Percentiles rank a stretch among this genome's conserved stretches.
Conservation (phyloP, 2,329 filamentous ascomycete genomes). For the Colletotrichum sidae region DNA sequence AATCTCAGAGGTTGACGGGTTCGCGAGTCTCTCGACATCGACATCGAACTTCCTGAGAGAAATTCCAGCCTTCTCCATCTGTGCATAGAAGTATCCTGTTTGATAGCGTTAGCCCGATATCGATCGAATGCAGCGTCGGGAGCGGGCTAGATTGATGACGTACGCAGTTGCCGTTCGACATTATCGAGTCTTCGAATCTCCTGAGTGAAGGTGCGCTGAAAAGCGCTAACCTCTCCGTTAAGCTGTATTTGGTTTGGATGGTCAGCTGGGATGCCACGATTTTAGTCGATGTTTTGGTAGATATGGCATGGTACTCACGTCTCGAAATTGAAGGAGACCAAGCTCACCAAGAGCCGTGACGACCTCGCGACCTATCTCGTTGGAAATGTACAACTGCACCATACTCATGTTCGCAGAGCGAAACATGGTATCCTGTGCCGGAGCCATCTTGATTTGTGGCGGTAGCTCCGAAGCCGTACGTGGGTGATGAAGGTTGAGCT, state of each 20-base stretch:
- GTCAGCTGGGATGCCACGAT: slow-evolving; percentile 38
- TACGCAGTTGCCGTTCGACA: slow-evolving; percentile 96
- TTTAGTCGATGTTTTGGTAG: slow-evolving; percentile 31
- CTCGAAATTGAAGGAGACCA: slow-evolving; percentile 95
- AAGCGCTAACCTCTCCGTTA: slow-evolving; percentile 91
- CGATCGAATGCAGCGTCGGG: neutral
- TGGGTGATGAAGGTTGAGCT: slow-evolving; percentile 35
- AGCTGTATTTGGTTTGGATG: slow-evolving; percentile 67
- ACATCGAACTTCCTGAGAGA: slow-evolving; percentile 90
- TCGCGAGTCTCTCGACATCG: slow-evolving; percentile 86
- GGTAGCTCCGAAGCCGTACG: slow-evolving; percentile 38
- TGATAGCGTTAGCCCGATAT: slow-evolving; percentile 44
- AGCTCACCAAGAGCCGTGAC: slow-evolving; percentile 96
- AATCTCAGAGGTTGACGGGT: slow-evolving; percentile 93
- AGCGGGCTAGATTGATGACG: slow-evolving; percentile 50
- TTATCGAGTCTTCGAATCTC: slow-evolving; percentile 98
- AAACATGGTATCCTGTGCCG: slow-evolving; percentile 91
- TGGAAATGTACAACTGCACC: slow-evolving; percentile 99
- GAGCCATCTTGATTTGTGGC: slow-evolving; percentile 64
- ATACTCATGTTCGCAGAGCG: slow-evolving; percentile 99
- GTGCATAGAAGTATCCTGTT: slow-evolving; percentile 88
- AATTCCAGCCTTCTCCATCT: slow-evolving; percentile 95
- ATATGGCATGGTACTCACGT: slow-evolving; percentile 71
- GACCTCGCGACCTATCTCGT: slow-evolving; percentile 98
- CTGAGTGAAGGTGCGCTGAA: slow-evolving; percentile 96